Base-by-base conservation (phyloP, 805 yeast species). In the Saccharomycopsis guyanensis region DNA sequence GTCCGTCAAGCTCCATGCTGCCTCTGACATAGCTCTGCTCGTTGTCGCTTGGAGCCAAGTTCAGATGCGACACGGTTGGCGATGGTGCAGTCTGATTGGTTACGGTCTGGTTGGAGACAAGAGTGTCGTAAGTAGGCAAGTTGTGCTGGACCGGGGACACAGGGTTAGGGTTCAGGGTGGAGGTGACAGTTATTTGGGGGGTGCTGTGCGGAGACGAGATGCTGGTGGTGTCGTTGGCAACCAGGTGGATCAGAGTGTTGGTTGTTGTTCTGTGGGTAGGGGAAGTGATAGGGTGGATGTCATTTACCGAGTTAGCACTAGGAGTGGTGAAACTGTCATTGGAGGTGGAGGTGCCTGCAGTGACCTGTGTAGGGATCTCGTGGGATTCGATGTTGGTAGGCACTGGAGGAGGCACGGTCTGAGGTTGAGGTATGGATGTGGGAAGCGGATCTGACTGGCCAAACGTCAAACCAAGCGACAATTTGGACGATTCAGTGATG, bases 1-100 rank as follows among this genome's bases (percentile, higher is more conserved):
- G 43, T 6, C 36, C 43, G 29, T 40, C 43, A n/a, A 40, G 24
- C 29, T 40, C 25, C 13, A 40, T 13, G 43, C 16, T 24, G 22
- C 43, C 19, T 15, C 37, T n/a, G n/a, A 7, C 15, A n/a, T 22
- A 25, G 15, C 22, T 7, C n/a, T 6, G 8, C n/a, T 7, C 22
- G 15, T 5, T 8, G 40, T 16, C 18, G n/a, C 13, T 15, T 19
- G 16, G 24, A 10, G 5, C 15, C 8, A 10, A 8, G 37, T 25
- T 25, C 29, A 25, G 10, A 25, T 25, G 29, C 6, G 29, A 7
- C 6, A 10, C 10, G 10, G 29, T 7, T 25, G 29, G 29, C 10
- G 10, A 6, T 10, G 10, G 29, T 7, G 10, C 10, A 10, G 29
- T 25, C 10, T 25, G 10, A 10, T 10, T 10, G n/a, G n/a, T n/a